Evolutionary conservation across 768 basidiomycete species (phyloP).

Genomic region (Podaxis carcinomalis): DNA sequence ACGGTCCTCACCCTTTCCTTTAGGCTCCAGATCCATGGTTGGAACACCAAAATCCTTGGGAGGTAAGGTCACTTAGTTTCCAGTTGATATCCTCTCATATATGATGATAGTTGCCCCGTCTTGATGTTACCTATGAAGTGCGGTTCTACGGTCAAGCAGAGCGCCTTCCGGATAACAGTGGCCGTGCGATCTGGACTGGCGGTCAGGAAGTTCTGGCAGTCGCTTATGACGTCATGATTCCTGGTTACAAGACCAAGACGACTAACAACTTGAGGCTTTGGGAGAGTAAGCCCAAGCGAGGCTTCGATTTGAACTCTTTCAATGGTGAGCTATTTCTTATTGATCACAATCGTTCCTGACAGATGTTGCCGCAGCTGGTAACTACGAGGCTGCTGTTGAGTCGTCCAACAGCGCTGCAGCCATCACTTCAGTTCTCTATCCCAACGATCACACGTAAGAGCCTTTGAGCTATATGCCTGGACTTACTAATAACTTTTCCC

Average conservation of each 20-base stretch:
- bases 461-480: not conserved
- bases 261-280: slow-evolving; percentile 87
- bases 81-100: not conserved
- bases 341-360: not conserved
- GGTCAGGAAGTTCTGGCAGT: slow-evolving; percentile 93
- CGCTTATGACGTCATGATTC: slow-evolving; percentile 94
- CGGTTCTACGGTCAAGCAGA: slow-evolving; percentile 89
- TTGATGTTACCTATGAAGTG: slow-evolving; percentile 82
- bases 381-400: slow-evolving; percentile 88
- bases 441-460: slow-evolving; percentile 81
- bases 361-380: slow-evolving; percentile 55
- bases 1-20: slow-evolving; percentile 11
- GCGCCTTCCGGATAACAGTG: slow-evolving; percentile 51
- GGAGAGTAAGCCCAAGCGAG: slow-evolving; percentile 85
- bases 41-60: slow-evolving; percentile 85
- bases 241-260: slow-evolving; percentile 76
- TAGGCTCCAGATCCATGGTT: slow-evolving; percentile 90
- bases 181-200: slow-evolving; percentile 73
- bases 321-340: slow-evolving; percentile 53
- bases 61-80: slow-evolving; percentile 26
- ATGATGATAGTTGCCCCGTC: slow-evolving; percentile 50
- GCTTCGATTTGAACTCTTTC: slow-evolving; percentile 93
- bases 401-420: slow-evolving; percentile 87
- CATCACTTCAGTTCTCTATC: slow-evolving; percentile 94
- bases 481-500: not conserved